A percentile compares a stretch with the other conserved stretches of the same genome.
phyloP scores from a whole-genome alignment of 2,329 filamentous ascomycete species.

The Fusarium continuum region DNA sequence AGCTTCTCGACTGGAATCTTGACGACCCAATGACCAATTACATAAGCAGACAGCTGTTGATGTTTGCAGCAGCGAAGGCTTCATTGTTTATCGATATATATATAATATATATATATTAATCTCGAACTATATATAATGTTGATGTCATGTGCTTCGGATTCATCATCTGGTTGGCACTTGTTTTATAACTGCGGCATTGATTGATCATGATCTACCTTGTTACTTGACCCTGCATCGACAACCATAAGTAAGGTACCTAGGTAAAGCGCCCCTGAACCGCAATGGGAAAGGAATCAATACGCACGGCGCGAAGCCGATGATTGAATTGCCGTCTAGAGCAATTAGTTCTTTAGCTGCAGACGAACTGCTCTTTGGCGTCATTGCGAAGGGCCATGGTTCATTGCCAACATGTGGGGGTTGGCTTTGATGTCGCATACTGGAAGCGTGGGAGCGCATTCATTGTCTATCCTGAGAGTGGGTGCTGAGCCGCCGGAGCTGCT shows the following conservation, averaged over 20 bases:
- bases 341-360: conserved; percentile 1
- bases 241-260: neutral
- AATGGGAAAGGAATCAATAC: neutral
- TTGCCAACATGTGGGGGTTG: conserved; percentile 13
- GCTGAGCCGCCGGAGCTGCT: neutral
- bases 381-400: conserved; percentile 17
- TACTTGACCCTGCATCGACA: neutral
- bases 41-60: no score
- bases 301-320: neutral
- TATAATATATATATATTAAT: conserved; percentile 2
- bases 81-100: no score
- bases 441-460: conserved; percentile 8
- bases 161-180: no score
- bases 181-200: neutral
- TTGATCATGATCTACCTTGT: neutral
- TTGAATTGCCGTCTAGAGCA: neutral
- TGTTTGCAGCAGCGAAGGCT: no score
- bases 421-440: conserved; percentile 2
- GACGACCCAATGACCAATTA: neutral
- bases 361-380: neutral
- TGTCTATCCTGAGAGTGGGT: neutral
- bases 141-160: neutral
- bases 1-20: neutral
- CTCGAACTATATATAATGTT: neutral
- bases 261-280: conserved; percentile 7